Base-by-base conservation (phyloP, 176 grass and related monocot species). In the Ensete glaucum region DNA sequence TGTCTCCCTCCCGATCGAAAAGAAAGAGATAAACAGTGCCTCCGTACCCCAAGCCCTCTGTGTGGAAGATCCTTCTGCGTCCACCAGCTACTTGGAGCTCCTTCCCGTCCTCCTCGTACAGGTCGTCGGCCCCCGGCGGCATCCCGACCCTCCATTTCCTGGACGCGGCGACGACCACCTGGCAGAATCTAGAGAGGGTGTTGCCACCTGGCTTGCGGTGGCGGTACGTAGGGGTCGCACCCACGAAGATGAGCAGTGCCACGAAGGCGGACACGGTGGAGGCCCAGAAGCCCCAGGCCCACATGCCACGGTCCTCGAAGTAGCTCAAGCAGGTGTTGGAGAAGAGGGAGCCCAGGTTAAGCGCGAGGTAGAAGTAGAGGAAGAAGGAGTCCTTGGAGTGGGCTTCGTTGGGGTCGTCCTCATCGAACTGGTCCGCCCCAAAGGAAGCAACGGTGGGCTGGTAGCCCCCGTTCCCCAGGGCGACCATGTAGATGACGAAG, bases 311-410 rank as follows among this genome's bases (percentile, higher is more conserved):
- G 34, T 76, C 74, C 58, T 76, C 55, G 12, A 76, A 14, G 74
- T 76, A 76, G 20, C 26, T 29, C 4, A 76, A 24, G 19, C 43
- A 76, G 11, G 74, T 76, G 58, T 76, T 76, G 3, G 74, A 76
- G n/a, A 76, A 76, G 48, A 76, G 59, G 26, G 58, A 76, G 3
- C 74, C 74, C 11, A 76, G 11, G 58, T 76, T 76, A 20, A 76
- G 74, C 20, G 74, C 74, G 43, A 76, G 11, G 57, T 76, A 76
- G 74, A 76, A 76, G 74, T 76, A 76, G 74, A 57, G 63, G 59
- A 76, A 76, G 74, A 76, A 76, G 16, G 74, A 52, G 54, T 52
- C 16, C 59, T 76, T 76, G 8, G 34, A 76, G 11, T 16, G n/a
- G 16, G 58, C 17, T 12, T 76, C 74, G 9, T 1, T 4, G 13